A percentile compares a stretch with the other conserved stretches of the same genome.
Evolutionary conservation across 2,329 filamentous ascomycete species (phyloP).

Genomic region (Trichoderma lentiforme): DNA sequence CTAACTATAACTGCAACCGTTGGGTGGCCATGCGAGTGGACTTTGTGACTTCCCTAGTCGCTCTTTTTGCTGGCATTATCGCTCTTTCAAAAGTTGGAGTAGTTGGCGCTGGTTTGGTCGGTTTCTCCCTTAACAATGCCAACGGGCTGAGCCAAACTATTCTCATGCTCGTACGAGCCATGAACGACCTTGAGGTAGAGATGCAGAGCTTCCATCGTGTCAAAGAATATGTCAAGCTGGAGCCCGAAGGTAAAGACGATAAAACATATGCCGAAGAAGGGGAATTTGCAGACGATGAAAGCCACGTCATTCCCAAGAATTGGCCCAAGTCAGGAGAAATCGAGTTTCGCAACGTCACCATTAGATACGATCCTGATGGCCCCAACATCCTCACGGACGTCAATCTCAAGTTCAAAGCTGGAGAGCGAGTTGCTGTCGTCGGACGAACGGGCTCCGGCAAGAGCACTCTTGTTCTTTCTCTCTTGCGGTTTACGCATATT

Average conservation of each 20-base stretch:
- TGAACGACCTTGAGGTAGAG: slow-evolving; percentile 57
- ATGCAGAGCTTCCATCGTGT: slow-evolving; percentile 53
- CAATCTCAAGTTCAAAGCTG: slow-evolving; percentile 55
- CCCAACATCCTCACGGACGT: slow-evolving; percentile 49
- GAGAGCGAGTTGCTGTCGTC: slow-evolving; percentile 74
- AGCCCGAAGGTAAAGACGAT: slow-evolving; percentile 44
- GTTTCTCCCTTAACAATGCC: slow-evolving; percentile 55
- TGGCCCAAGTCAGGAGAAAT: slow-evolving; percentile 48
- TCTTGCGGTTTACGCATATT: slow-evolving; percentile 53
- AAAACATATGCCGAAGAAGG: slow-evolving; percentile 37
- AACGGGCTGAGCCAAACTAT: slow-evolving; percentile 53
- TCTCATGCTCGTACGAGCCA: slow-evolving; percentile 47
- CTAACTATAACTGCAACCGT: slow-evolving; percentile 54
- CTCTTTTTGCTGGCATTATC: slow-evolving; percentile 50
- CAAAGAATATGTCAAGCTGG: slow-evolving; percentile 46
- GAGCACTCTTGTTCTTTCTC: slow-evolving; percentile 62
- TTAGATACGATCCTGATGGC: slow-evolving; percentile 45
- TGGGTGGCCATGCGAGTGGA: slow-evolving; percentile 56
- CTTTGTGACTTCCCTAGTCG: slow-evolving; percentile 51
- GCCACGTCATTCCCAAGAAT: slow-evolving; percentile 37
- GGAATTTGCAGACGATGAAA: slow-evolving; percentile 40
- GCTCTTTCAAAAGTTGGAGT: slow-evolving; percentile 46
- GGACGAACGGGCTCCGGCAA: slow-evolving; percentile 82
- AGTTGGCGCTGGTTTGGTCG: slow-evolving; percentile 51
- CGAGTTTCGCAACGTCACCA: slow-evolving; percentile 50